Evolutionary conservation across 352 stramenopile species (phyloP), one percentile per base, ranked within the genome.

Genomic region (Phytophthora uliginosa): DNA sequence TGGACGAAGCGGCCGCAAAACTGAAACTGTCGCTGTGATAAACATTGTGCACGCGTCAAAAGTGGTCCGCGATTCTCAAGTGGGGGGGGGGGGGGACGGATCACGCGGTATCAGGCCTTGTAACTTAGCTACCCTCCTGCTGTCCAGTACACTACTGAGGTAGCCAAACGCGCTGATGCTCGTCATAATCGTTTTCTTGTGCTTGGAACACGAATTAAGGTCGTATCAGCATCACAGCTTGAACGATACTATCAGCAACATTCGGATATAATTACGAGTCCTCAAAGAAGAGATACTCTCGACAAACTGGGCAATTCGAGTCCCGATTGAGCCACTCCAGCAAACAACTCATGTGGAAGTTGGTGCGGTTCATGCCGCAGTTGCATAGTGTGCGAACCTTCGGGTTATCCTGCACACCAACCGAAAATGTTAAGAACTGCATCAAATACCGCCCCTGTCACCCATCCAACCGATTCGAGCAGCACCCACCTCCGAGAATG

Each of bases 321-420:
- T 96, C 83, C 20, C 89, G 89, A 74, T 96, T 90, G 20, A 93
- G 75, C 91, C 91, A 97, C 67, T 96, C 89, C 28, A 97, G 78
- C 65, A 97, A 76, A 60, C 91, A 97, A 76, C 85, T 89, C 73
- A 97, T 83, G 55, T 97, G 91, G 63, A 97, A 97, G 67, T 96
- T 96, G 33, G 91, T 95, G 59, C 91, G 88, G 72, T 97, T 97
- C 81, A 97, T 84, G 60, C 91, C 91, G 71, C 91, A 97, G 54
- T 84, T 93, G 66, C 91, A 97, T 24, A 97, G 66, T 48, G 91
- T 95, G 24, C 90, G 89, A 53, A 97, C 79, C 59, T 94, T 94
- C 4, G 90, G 90, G 47, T 95, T 93, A 8, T 88, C 74, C 72
- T 90, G 47, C 20, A 66, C 42, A 13, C 12, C 28, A 69, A 36